Conservation (phyloP, 306 rosid genomes). For the Sophora flavescens region DNA sequence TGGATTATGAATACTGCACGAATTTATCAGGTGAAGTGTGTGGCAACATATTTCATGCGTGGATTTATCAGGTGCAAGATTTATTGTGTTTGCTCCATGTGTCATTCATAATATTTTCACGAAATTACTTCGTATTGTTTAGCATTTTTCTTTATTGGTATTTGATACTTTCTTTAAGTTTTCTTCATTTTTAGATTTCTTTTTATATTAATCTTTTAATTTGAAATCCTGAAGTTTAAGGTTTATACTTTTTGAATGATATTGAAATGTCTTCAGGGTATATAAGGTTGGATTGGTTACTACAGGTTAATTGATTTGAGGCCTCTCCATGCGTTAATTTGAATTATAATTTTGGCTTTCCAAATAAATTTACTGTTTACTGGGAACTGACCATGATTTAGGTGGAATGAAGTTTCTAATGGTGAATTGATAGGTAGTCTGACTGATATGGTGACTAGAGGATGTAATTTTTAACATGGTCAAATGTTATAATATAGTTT, state of each 20-base stretch:
- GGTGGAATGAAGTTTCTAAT: constrained; percentile 33
- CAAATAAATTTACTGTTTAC: constrained; percentile 5
- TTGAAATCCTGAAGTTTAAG: not conserved
- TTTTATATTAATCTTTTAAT: not conserved
- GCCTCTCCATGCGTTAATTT: not conserved
- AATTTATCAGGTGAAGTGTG: too few species aligned
- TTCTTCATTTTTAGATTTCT: constrained; percentile 18
- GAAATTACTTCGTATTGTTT: too few species aligned
- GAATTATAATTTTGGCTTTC: constrained; percentile 1
- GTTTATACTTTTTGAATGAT: constrained; percentile 14
- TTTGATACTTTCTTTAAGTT: constrained; percentile 12
- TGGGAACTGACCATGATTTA: not conserved
- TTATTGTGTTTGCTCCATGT: not conserved
- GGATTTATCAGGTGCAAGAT: too few species aligned
- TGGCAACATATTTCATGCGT: too few species aligned
- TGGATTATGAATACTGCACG: not conserved
- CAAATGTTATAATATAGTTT: not conserved
- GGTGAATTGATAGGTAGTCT: constrained; percentile 38
- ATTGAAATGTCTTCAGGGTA: constrained; percentile 9
- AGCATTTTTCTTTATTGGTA: not conserved
- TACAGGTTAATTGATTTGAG: not conserved
- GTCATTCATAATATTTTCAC: not conserved
- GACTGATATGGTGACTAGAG: constrained; percentile 30
- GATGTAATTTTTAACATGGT: constrained; percentile 29
- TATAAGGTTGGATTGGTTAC: constrained; percentile 6